phyloP scores from a whole-genome alignment of 805 yeast species.

The Metschnikowia shivogae region DNA sequence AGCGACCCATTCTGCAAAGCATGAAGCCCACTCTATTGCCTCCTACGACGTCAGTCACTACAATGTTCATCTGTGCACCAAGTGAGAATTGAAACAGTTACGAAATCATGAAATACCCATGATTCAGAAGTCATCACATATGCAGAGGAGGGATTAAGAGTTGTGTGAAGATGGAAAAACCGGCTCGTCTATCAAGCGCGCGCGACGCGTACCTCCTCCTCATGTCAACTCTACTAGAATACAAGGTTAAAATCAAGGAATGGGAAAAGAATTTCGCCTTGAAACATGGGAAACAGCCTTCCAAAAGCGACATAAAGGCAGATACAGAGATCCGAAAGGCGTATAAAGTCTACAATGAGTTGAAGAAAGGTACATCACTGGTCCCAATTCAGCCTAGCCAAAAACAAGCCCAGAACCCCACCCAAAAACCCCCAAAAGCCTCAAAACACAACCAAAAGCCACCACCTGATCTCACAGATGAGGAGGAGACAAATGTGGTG shows the following conservation, averaged over 20 bases:
- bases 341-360: slow-evolving; percentile 29
- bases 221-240: slow-evolving; percentile 11
- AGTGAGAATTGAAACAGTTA: too few species aligned
- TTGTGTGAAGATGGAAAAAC: too few species aligned
- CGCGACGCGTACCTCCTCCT: slow-evolving; percentile 2
- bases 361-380: slow-evolving; percentile 8
- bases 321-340: slow-evolving; percentile 26
- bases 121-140: too few species aligned
- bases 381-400: neutral
- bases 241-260: slow-evolving; percentile 25
- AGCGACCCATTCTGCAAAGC: too few species aligned
- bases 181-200: neutral
- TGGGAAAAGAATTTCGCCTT: slow-evolving; percentile 38
- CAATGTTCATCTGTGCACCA: too few species aligned
- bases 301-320: slow-evolving; percentile 32
- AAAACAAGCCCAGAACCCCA: neutral
- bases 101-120: too few species aligned
- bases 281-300: slow-evolving; percentile 27
- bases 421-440: neutral
- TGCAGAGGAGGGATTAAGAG: too few species aligned
- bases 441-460: neutral
- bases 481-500: slow-evolving; percentile 13
- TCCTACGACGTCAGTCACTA: too few species aligned
- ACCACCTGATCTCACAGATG: slow-evolving; percentile 9
- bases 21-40: too few species aligned